These are phyloP conservation scores for Citrus hindsii DNA, from an alignment of 345 rosid species.

Conservation along the genomic window DNA sequence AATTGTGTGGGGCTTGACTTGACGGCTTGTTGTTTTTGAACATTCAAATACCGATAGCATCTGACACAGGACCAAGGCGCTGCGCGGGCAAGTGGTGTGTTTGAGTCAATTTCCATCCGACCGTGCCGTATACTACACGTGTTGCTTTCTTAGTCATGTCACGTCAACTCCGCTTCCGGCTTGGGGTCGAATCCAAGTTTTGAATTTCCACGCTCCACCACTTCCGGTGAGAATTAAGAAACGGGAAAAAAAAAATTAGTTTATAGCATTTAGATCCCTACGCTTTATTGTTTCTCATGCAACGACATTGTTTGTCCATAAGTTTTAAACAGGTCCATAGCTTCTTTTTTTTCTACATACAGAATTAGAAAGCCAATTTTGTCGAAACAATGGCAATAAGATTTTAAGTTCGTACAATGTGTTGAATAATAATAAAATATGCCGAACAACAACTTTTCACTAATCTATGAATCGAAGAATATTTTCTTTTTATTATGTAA, in stretches of 20 bases:
- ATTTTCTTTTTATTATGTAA: too few species aligned
- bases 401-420: too few species aligned
- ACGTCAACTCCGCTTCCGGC: background rate
- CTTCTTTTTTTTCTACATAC: too few species aligned
- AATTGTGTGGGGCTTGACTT: background rate
- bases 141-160: background rate
- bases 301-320: background rate
- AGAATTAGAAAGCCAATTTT: too few species aligned
- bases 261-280: background rate
- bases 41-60: slow-evolving; percentile 48
- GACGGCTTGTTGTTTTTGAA: slow-evolving; percentile 48
- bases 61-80: slow-evolving; percentile 12
- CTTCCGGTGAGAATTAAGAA: too few species aligned
- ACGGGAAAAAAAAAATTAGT: background rate
- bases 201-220: background rate
- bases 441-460: too few species aligned
- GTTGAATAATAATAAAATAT: too few species aligned
- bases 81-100: slow-evolving; percentile 36
- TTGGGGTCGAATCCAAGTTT: background rate
- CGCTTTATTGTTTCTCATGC: background rate
- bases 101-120: background rate
- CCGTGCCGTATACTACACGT: slow-evolving; percentile 9
- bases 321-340: background rate
- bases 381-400: too few species aligned
- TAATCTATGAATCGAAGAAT: too few species aligned